Conservation (phyloP, 2,329 filamentous ascomycete genomes). For the Epichloe brachyelytri region DNA sequence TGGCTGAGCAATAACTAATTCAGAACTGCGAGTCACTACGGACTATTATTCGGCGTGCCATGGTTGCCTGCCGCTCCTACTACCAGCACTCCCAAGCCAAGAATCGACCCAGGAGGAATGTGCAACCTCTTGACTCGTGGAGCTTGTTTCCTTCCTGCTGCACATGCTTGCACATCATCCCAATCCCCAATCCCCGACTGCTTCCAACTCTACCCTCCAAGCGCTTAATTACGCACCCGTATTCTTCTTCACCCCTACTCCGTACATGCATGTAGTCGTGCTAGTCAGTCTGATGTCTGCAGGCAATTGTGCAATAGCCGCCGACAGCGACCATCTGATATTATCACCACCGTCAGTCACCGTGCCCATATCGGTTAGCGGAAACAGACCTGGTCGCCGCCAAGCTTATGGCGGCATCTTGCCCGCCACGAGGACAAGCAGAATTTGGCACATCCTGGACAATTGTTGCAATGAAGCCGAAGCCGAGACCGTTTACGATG, state of each 20-base stretch:
- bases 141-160: neutral
- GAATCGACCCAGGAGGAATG: neutral
- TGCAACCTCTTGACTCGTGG: constrained; percentile 5
- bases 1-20: no score
- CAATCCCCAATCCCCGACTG: neutral
- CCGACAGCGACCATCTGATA: neutral
- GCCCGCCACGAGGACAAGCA: constrained; percentile 4
- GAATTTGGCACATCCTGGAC: constrained; percentile 4
- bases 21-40: neutral
- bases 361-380: neutral
- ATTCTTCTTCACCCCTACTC: neutral
- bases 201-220: neutral
- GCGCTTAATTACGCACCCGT: neutral
- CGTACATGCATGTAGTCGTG: neutral
- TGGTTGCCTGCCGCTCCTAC: constrained; percentile 1
- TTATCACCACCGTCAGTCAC: neutral
- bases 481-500: constrained; percentile 3
- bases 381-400: constrained; percentile 1
- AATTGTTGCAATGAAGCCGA: neutral
- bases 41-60: neutral
- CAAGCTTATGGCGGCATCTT: constrained; percentile 3
- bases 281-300: neutral
- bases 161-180: constrained; percentile 1
- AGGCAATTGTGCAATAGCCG: neutral
- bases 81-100: neutral